Percentiles rank a stretch among this genome's conserved stretches.
Evolutionary conservation across 345 rosid species (phyloP).

Genomic region (Chamaenerion angustifolium): DNA sequence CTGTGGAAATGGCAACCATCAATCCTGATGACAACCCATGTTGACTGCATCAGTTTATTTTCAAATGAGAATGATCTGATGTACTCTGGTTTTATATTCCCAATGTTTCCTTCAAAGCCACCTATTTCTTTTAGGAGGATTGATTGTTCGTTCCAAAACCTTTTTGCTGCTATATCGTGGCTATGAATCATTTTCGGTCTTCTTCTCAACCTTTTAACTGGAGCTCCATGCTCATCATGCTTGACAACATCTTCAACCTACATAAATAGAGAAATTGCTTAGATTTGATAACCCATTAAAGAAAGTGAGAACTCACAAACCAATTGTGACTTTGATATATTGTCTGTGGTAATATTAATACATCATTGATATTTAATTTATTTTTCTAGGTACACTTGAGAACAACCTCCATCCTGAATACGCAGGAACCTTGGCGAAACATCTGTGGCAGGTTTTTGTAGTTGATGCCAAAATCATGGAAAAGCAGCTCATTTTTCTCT

Average conservation of each 20-base stretch:
- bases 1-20: constrained; percentile 98
- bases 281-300: neutral
- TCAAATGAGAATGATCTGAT: constrained; percentile 55
- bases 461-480: constrained; percentile 61
- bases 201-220: constrained; percentile 64
- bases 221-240: constrained; percentile 49
- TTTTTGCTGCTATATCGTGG: constrained; percentile 47
- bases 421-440: constrained; percentile 83
- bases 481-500: constrained; percentile 76
- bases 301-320: no score
- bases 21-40: constrained; percentile 75
- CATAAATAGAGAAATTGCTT: neutral
- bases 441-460: constrained; percentile 51
- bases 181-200: constrained; percentile 34
- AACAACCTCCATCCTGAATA: constrained; percentile 55
- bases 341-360: no score
- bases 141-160: constrained; percentile 60
- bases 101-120: constrained; percentile 33
- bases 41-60: constrained; percentile 59
- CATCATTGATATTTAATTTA: no score
- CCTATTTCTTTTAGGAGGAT: constrained; percentile 49
- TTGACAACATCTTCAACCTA: constrained; percentile 71
- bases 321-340: no score
- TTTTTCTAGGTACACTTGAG: neutral
- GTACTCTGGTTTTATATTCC: constrained; percentile 48